Evolutionary conservation across 495 filamentous ascomycete species (phyloP).

Genomic region (Cetradonia linearis): DNA sequence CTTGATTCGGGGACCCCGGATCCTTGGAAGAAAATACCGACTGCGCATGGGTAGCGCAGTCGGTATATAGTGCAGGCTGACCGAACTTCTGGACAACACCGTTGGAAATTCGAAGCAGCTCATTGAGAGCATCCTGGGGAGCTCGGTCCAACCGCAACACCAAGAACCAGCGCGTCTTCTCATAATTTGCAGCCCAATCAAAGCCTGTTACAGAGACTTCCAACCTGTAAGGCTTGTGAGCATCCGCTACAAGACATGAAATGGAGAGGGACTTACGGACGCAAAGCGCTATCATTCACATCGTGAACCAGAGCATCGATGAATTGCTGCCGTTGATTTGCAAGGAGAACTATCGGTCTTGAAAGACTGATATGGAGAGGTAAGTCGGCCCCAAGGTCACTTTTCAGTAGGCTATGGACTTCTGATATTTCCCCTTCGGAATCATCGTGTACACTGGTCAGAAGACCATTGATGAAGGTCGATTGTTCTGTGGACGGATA

Average conservation of each 20-base stretch:
- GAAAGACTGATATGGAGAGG: slow-evolving; percentile 90
- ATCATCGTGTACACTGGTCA: slow-evolving; percentile 31
- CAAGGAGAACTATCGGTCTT: slow-evolving; percentile 55
- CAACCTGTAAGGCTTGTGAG: slow-evolving; percentile 38
- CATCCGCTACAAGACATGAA: background rate
- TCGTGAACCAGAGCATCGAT: slow-evolving; percentile 35
- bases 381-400: slow-evolving; percentile 64
- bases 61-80: slow-evolving; percentile 63
- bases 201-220: slow-evolving; percentile 35
- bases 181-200: slow-evolving; percentile 62
- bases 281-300: slow-evolving; percentile 35
- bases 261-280: slow-evolving; percentile 29
- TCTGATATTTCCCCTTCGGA: slow-evolving; percentile 9
- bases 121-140: slow-evolving; percentile 46
- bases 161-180: slow-evolving; percentile 76
- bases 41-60: too few species aligned
- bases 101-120: slow-evolving; percentile 58
- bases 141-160: slow-evolving; percentile 52
- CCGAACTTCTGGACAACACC: slow-evolving; percentile 43
- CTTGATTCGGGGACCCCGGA: background rate
- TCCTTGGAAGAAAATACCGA: background rate
- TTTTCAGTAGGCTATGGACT: slow-evolving; percentile 55
- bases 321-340: slow-evolving; percentile 55
- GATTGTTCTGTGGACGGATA: slow-evolving; percentile 52
- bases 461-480: slow-evolving; percentile 41